phyloP scores from a whole-genome alignment of 257 asterid species.

The Ajuga chamaepitys region DNA sequence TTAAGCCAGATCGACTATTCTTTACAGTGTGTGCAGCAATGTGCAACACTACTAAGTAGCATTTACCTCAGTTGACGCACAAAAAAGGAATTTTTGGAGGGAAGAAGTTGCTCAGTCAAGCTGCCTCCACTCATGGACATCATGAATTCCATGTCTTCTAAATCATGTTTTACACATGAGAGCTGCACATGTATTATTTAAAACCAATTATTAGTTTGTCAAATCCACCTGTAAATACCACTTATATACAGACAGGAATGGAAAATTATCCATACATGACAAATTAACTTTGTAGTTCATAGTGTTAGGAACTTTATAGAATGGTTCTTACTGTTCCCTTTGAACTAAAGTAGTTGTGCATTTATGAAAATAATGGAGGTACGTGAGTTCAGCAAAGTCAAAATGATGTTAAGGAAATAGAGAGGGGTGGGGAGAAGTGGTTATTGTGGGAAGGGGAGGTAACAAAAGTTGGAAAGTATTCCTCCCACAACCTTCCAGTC shows the following conservation, averaged over 20 bases:
- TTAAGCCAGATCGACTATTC: neutral
- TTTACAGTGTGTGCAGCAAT: neutral
- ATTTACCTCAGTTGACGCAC: conserved; percentile 82
- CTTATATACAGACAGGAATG: neutral
- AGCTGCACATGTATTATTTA: conserved; percentile 47
- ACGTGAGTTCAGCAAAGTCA: neutral
- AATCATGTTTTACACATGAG: conserved; percentile 67
- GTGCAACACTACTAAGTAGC: neutral
- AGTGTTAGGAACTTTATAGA: neutral
- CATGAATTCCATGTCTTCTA: conserved; percentile 91
- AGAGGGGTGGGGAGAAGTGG: neutral
- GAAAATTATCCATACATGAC: conserved; percentile 6
- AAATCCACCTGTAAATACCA: conserved; percentile 5
- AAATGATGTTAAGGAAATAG: neutral
- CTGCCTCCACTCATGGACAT: conserved; percentile 87
- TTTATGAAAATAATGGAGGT: neutral
- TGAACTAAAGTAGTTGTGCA: neutral
- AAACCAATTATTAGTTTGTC: conserved; percentile 3
- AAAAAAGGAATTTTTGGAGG: conserved; percentile 73
- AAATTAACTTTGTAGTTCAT: conserved; percentile 1
- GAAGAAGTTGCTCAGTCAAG: conserved; percentile 91
- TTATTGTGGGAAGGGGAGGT: neutral
- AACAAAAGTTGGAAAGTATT: neutral
- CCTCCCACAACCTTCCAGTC: neutral
- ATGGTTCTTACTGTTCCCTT: neutral